These are phyloP conservation scores for Persicaria tinctoria DNA, from an alignment of 148 eudicot species.

Conservation along the genomic window DNA sequence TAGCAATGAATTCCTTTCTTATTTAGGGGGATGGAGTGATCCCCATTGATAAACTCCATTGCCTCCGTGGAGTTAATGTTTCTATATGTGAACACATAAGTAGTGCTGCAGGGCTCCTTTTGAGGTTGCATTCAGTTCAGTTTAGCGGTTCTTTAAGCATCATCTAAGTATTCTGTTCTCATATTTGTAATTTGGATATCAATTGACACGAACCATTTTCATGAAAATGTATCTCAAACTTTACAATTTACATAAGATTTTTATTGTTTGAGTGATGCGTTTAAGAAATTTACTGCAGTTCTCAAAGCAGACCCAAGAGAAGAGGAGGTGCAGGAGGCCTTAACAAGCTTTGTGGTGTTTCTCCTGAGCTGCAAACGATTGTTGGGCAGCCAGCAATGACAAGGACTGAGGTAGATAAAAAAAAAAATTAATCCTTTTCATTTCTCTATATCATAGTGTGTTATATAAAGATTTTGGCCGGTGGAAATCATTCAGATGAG, in stretches of 20 bases:
- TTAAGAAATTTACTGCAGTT: constrained; percentile 27
- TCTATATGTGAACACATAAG: background rate
- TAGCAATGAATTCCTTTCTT: too few species aligned
- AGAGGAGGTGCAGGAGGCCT: constrained; percentile 92
- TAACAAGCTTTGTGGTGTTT: constrained; percentile 78
- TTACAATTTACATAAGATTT: background rate
- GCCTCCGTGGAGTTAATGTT: background rate
- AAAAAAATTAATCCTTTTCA: background rate
- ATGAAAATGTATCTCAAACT: background rate
- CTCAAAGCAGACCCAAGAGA: constrained; percentile 53
- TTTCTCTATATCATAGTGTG: background rate
- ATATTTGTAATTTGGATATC: background rate
- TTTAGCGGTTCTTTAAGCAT: background rate
- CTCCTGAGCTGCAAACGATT: constrained; percentile 74
- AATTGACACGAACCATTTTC: background rate
- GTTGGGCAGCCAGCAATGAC: constrained; percentile 79
- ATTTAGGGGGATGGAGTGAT: background rate
- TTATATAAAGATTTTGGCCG: background rate
- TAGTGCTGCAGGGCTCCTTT: background rate
- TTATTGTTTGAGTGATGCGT: background rate
- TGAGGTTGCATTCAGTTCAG: background rate
- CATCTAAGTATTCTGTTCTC: background rate
- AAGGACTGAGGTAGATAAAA: constrained; percentile 59
- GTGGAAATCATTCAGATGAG: background rate
- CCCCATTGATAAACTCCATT: background rate